Evolutionary conservation across 306 rosid species (phyloP), one percentile per base, ranked within the genome.

Genomic region (Crotalaria pallida): DNA sequence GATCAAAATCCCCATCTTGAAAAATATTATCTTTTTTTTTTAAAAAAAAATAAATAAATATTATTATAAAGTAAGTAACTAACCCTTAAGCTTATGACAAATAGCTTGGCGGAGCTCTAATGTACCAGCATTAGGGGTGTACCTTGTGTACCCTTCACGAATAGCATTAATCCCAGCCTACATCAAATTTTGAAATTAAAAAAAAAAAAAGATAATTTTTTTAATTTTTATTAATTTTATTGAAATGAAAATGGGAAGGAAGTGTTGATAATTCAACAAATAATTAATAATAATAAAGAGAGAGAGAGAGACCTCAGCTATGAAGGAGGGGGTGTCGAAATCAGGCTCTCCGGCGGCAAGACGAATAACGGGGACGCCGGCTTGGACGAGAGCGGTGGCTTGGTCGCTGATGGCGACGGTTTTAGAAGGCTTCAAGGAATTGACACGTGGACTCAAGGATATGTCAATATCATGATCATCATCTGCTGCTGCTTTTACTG

Each of bases 81-180:
- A 71, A 94, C 99, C 97, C 77, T 86, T 86, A 2, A 94, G 82
- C 91, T 94, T 94, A 18, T 56, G 86, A 76, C 96, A 94, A 67
- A 94, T 94, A 3, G 97, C 97, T 79, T 88, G 81, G 17, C 99
- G 96, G 9, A 94, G 50, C 45, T 94, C 97, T n/a, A 80, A 8
- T 1, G 92, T 73, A 44, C 99, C 99, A 1, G 88, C 97, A 81
- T 91, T 94, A 11, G 88, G 88, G 1, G 97, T 83, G 68, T 94
- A 94, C 79, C 95, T 88, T 0, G 99, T 94, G 72, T 66, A 64
- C 1, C 97, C 99, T 72, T 94, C 99, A 1, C 88, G 86, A 77
- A 91, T 94, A 7, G 97, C 99, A 73, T 87, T 87, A 22, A 87
- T 87, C 69, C 97, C 99, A 13, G 97, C 99, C 97, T 93, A 73